A percentile compares a stretch with the other conserved stretches of the same genome.
These are phyloP conservation scores for Chrysanthemum seticuspe DNA, from an alignment of 129 eudicot species.

Conservation along the genomic window DNA sequence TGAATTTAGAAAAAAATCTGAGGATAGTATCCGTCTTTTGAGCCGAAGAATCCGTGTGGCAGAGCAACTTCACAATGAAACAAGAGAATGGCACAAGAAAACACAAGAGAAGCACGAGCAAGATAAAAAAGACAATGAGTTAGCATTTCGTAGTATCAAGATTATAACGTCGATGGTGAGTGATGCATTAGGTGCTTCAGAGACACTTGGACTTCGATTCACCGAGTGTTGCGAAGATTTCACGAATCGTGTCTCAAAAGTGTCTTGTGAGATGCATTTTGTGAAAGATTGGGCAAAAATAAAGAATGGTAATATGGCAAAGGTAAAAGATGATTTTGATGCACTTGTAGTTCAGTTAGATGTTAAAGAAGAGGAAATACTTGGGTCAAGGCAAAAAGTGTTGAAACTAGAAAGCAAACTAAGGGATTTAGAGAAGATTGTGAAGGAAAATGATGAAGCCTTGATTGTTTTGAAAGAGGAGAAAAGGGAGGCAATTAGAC, in stretches of 20 bases:
- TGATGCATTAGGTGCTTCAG: slow-evolving; percentile 39
- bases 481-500: slow-evolving; percentile 85
- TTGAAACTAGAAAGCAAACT: slow-evolving; percentile 50
- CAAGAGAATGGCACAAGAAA: slow-evolving; percentile 52
- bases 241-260: slow-evolving; percentile 55
- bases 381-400: slow-evolving; percentile 46
- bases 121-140: slow-evolving; percentile 40
- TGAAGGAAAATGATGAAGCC: slow-evolving; percentile 53
- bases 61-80: slow-evolving; percentile 73
- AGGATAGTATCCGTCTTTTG: slow-evolving; percentile 58
- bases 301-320: slow-evolving; percentile 40
- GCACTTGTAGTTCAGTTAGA: slow-evolving; percentile 42
- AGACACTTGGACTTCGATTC: slow-evolving; percentile 39
- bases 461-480: slow-evolving; percentile 53
- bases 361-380: slow-evolving; percentile 59
- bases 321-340: slow-evolving; percentile 45
- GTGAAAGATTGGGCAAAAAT: slow-evolving; percentile 61
- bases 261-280: slow-evolving; percentile 57
- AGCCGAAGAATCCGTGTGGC: slow-evolving; percentile 81
- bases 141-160: slow-evolving; percentile 36
- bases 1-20: slow-evolving; percentile 61
- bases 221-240: slow-evolving; percentile 49
- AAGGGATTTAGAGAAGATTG: slow-evolving; percentile 55
- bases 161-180: slow-evolving; percentile 39
- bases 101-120: slow-evolving; percentile 47